Base-by-base conservation (phyloP, 106 monocot species). In the Apostasia shenzhenica region DNA sequence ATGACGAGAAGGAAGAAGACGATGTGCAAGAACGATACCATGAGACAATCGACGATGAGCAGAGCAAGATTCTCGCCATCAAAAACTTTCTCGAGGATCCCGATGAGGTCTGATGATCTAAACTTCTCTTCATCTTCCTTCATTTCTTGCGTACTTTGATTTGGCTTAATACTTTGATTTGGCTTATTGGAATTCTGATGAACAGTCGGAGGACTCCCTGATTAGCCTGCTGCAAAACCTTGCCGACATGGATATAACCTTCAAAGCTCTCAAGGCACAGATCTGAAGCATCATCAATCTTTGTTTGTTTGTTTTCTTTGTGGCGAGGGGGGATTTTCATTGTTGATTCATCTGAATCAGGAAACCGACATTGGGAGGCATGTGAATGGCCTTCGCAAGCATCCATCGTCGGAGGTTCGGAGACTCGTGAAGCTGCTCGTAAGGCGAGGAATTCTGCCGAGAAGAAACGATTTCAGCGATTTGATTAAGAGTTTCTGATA, bases 211-310 rank as follows among this genome's bases (percentile, higher is more conserved):
- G n/a, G 91, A 84, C 13, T 67, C 55, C 14, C 47, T 91, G 57
- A 72, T 77, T 38, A 70, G 47, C 8, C 65, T 84, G 53, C 84
- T 91, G 26, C 91, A 86, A 63, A 77, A 74, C 42, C 79, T 91
- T 6, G 74, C 74, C 1, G 86, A 91, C 75, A 81, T 86, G 86
- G 83, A 86, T 39, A 71, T 86, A 50, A 86, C 83, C 44, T 91
- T 91, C 73, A 84, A 79, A 78, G 81, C 72, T 72, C 81, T 91
- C 51, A 74, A 82, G 79, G 91, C 86, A 41, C n/a, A 26, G 26
- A 26, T 26, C 26, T 26, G 26, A 26, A 26, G 26, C 26, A 26
- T 26, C 26, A 26, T 26, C 26, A 26, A 26, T 26, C 26, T 26
- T 26, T 26, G 26, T 26, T 26, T 26, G 26, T 26, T 26, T 26